Percentiles rank a stretch among this genome's conserved stretches.
Conservation (phyloP, 2,329 filamentous ascomycete species). For the Fusarium sacchari region DNA sequence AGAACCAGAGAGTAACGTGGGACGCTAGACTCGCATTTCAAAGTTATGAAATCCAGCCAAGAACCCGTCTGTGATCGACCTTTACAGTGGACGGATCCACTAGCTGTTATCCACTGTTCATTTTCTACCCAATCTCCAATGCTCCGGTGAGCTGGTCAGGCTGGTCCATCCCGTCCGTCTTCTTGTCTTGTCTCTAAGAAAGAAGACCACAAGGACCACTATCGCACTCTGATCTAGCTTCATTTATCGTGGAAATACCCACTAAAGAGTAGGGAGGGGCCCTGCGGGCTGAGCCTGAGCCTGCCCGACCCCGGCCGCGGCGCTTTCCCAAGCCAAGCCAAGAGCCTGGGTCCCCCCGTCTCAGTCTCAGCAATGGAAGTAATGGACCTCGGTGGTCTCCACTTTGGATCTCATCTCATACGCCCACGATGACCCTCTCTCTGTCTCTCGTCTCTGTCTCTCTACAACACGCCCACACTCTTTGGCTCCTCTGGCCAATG, state of each 20-base stretch:
- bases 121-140: neutral
- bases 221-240: conserved; percentile 23
- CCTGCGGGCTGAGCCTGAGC: conserved; percentile 32
- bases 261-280: conserved; percentile 20
- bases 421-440: neutral
- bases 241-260: conserved; percentile 1
- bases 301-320: conserved; percentile 22
- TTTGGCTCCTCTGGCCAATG: conserved; percentile 14
- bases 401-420: conserved; percentile 29
- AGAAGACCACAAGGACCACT: conserved; percentile 5
- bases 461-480: conserved; percentile 9
- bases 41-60: conserved; percentile 17
- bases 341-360: conserved; percentile 6
- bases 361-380: neutral
- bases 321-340: conserved; percentile 32
- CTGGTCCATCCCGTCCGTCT: conserved; percentile 19
- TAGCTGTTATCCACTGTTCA: neutral
- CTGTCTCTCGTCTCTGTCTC: neutral
- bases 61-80: conserved; percentile 14
- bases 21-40: conserved; percentile 1
- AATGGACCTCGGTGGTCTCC: conserved; percentile 12
- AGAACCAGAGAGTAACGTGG: neutral
- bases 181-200: conserved; percentile 17
- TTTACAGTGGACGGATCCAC: neutral
- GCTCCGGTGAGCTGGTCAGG: conserved; percentile 23